Percentiles rank a stretch among this genome's conserved stretches.
Conservation (phyloP, 495 filamentous ascomycete genomes). For the Penicillium tannophilum region DNA sequence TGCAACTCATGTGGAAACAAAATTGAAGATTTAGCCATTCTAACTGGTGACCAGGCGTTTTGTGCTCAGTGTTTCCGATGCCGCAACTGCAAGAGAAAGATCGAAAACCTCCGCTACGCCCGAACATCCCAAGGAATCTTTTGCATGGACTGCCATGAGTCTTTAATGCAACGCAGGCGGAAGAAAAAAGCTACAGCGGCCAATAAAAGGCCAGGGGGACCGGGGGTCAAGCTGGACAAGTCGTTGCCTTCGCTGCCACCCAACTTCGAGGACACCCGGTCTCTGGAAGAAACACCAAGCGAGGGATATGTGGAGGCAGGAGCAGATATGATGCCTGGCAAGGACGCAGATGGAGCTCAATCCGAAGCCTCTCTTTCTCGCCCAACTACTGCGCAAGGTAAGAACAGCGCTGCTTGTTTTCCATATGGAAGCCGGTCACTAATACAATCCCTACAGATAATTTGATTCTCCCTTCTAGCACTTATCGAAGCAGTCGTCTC, state of each 20-base stretch:
- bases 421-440: not conserved
- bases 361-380: constrained; percentile 15
- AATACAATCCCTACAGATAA: constrained; percentile 41
- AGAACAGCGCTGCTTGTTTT: not conserved
- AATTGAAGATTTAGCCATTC: constrained; percentile 96
- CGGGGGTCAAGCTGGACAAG: constrained; percentile 79
- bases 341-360: constrained; percentile 22
- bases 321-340: constrained; percentile 52
- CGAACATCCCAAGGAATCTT: constrained; percentile 98
- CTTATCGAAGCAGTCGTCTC: constrained; percentile 79
- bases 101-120: constrained; percentile 97
- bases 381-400: constrained; percentile 24
- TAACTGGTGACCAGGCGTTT: constrained; percentile 98
- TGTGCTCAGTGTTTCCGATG: constrained; percentile 97
- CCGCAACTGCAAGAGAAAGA: constrained; percentile 96
- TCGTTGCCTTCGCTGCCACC: constrained; percentile 90
- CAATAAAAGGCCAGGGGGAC: constrained; percentile 55
- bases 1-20: constrained; percentile 97
- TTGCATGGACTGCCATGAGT: constrained; percentile 99
- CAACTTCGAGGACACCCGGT: constrained; percentile 62
- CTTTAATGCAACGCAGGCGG: constrained; percentile 91
- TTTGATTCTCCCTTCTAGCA: constrained; percentile 70
- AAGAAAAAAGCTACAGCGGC: constrained; percentile 74
- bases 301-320: constrained; percentile 65
- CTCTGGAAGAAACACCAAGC: constrained; percentile 64